Base-by-base conservation (phyloP, 2,329 filamentous ascomycete species). In the Fusarium xylarioides region DNA sequence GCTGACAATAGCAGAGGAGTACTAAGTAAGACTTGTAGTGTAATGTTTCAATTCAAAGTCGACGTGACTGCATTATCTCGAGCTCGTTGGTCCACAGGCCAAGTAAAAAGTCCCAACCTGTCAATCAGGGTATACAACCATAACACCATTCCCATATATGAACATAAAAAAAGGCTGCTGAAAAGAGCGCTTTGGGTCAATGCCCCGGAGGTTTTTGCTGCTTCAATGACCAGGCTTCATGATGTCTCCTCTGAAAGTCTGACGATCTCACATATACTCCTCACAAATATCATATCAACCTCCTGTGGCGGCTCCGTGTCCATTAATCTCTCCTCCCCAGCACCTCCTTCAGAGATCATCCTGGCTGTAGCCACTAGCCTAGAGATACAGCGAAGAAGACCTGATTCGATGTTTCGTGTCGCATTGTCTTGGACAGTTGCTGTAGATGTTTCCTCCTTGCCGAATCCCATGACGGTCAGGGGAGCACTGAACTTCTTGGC, bases 321-420 rank as follows among this genome's bases (percentile, higher is more conserved):
- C 46, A 81, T 64, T 52, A 80, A 63, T 23, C 73, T 73, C 23
- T 82, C 80, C 34, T 81, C 79, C 0, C 62, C 71, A 10, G 65
- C 55, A 6, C 76, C 79, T 16, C 75, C 77, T 38, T 80, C 80
- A 2, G 80, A 74, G 75, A 82, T 81, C 59, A 82, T 76, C 65
- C 76, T 81, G 18, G 89, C 83, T 9, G 87, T 89, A 7, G 83
- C 81, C 1, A 90, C 84, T 5, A 90, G 80, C 21, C 85, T 79
- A 5, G 82, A 82, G 63, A 90, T 86, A 76, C 88, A 90, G 47
- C 81, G 82, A 47, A 84, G 80, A 23, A 91, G 80, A 0, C 86
- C 88, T 2, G 82, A 78, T 37, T 87, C 86, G 3, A 91, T 80
- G 30, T 85, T 84, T 19, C 82, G 79, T 56, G 86, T 78, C 2